Evolutionary conservation across 345 rosid genomes (phyloP), one percentile per base, ranked within the genome.

Genomic region (Ailanthus altissimus): DNA sequence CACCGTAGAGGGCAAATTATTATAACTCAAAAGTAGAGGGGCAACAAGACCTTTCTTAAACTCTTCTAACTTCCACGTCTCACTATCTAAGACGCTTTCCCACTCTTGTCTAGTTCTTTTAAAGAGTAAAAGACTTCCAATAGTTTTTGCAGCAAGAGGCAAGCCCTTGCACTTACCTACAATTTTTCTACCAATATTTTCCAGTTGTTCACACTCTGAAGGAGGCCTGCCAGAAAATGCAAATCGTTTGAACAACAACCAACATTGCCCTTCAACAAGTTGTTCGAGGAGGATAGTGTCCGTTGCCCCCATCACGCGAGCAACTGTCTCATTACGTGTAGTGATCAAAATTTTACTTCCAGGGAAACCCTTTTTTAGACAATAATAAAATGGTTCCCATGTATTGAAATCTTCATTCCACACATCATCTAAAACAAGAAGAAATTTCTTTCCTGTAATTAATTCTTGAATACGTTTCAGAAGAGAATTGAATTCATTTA

Each of bases 121-220:
- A 11, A 6, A 23, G 6, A 12, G 36, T 32, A 58, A 9, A 5
- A 58, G 63, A 58, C 63, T 58, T 0, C 36, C 63, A 23, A 58
- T 2, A 23, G 36, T 11, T 15, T 58, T 58, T 53, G 60, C 45
- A 15, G 60, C 74, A 32, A 70, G 74, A 14, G 74, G 74, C 23
- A 53, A 70, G 4, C 64, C 75, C 0, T 38, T 56, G 6, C 75
- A 72, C 66, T 28, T 74, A 0, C 10, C 36, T 32, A 43, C 40
- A 61, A 74, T 47, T 28, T 47, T 4, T 16, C 5, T 5, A 1
- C 77, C 76, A 25, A 73, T 46, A 1, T 73, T 14, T 21, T 74
- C 47, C 2, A 74, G 18, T 8, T 9, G 18, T 20, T 45, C 15
- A 20, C 57, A 53, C 20, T 18, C 57, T 8, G 6, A 15, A 1